Evolutionary conservation across 2,329 filamentous ascomycete genomes (phyloP).

Genomic region (Sporothrix brunneoviolacea): DNA sequence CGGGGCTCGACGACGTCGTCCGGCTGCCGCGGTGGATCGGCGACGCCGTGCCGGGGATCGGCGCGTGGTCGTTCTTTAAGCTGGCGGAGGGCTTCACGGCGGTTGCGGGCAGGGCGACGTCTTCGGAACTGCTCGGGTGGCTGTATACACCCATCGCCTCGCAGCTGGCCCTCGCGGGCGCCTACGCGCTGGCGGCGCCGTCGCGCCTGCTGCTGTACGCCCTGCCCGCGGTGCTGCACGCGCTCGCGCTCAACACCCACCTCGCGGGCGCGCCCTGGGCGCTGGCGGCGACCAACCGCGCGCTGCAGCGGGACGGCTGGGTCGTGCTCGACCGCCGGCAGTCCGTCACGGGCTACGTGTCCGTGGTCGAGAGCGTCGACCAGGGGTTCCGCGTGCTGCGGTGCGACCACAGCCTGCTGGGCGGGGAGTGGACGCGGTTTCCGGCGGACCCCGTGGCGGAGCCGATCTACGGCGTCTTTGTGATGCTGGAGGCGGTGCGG

Average conservation of each 20-base stretch:
- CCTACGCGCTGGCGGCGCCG: constrained; percentile 62
- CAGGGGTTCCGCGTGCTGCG: constrained; percentile 74
- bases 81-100: constrained; percentile 36
- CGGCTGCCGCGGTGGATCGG: constrained; percentile 49
- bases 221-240: constrained; percentile 67
- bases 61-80: constrained; percentile 60
- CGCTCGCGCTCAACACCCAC: constrained; percentile 67
- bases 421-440: constrained; percentile 75
- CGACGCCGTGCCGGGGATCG: constrained; percentile 59
- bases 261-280: constrained; percentile 51
- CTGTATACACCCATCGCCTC: constrained; percentile 58
- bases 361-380: constrained; percentile 70
- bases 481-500: constrained; percentile 86
- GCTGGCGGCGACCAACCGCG: constrained; percentile 57
- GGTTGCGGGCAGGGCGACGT: constrained; percentile 43
- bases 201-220: constrained; percentile 61
- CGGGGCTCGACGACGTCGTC: constrained; percentile 37
- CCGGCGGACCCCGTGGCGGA: constrained; percentile 58
- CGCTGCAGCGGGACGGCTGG: constrained; percentile 60
- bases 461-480: constrained; percentile 93
- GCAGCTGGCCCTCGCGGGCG: constrained; percentile 58
- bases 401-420: constrained; percentile 89
- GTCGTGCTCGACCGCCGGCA: constrained; percentile 74
- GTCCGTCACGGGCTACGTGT: constrained; percentile 86
- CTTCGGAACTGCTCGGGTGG: constrained; percentile 38